phyloP scores from a whole-genome alignment of 495 filamentous ascomycete genomes.

The Tuber aestivum region DNA sequence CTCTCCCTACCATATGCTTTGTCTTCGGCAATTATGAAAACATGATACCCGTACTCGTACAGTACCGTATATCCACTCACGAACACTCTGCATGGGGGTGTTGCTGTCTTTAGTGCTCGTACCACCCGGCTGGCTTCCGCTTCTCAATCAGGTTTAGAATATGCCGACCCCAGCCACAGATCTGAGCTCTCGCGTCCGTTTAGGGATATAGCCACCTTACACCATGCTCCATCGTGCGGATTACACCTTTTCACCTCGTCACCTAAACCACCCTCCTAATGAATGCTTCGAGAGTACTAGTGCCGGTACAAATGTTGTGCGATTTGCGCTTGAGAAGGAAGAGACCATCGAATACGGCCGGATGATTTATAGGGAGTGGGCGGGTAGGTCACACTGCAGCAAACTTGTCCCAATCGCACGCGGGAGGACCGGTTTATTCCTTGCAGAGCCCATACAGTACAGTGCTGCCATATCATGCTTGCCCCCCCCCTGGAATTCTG shows the following conservation, averaged over 20 bases:
- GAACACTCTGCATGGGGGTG: not conserved
- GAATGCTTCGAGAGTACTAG: not conserved
- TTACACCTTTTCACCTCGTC: not conserved
- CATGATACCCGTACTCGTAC: no score
- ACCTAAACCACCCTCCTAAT: not conserved
- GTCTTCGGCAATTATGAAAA: not conserved
- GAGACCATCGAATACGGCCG: not conserved
- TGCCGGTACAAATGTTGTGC: not conserved
- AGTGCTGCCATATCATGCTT: no score
- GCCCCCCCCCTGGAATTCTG: not conserved
- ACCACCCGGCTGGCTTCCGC: not conserved
- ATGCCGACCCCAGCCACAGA: not conserved
- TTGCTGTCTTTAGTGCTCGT: not conserved
- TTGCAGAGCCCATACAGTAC: not conserved
- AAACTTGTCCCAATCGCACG: not conserved
- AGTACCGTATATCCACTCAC: no score
- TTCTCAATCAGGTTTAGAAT: not conserved
- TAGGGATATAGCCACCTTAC: not conserved
- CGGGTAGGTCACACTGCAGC: not conserved
- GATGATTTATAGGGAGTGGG: not conserved
- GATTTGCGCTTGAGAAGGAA: not conserved
- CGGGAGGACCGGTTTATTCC: not conserved
- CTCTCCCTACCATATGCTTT: not conserved
- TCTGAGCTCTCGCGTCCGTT: not conserved
- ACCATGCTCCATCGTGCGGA: not conserved